Base-by-base conservation (phyloP, 2,329 filamentous ascomycete genomes). In the Monosporascus sp. region DNA sequence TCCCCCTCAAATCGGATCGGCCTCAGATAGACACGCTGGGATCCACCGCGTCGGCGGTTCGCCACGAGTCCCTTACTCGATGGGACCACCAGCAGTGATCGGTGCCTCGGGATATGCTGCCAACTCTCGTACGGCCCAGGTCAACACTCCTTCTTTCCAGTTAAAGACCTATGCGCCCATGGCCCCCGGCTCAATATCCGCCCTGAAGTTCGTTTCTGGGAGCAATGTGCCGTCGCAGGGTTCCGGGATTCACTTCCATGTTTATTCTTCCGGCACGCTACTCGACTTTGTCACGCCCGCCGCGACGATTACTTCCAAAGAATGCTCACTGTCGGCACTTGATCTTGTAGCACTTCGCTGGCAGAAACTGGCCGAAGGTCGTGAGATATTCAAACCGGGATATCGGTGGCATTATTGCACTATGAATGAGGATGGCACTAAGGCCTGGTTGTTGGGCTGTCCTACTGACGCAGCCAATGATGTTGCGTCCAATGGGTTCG, bases 331-430 rank as follows among this genome's bases (percentile, higher is more conserved):
- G 22, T 96, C 91, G 0, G 89, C 91, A 3, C 75, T 99, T 25
- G 94, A 99, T 62, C 77, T 99, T 11, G 87, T 88, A 53, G 87
- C 89, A 0, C 74, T 97, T 48, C 86, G 92, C 47, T 99, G 94
- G 94, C 91, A 96, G 70, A 95, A 92, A 67, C 78, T 99, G 18
- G 94, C 93, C 1, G 93, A 97, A 64, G 94, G 94, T 3, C 88
- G 90, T 48, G 94, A 99, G 66, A 86, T 99, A 36, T 99, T 97
- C 72, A 89, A 89, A 61, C 77, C 85, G 0, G 90, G 88, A n/a
- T 97, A 94, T 69, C 84, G 93, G 54, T 99, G 94, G 94, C 93
- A 97, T 69, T 99, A 99, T 68, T 97, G 94, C 69, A 96, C 91
- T 3, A 88, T 97, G 72, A 95, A 97, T 66, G 86, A 94, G 55